phyloP scores from a whole-genome alignment of 768 basidiomycete genomes.

The Kwoniella shandongensis region DNA sequence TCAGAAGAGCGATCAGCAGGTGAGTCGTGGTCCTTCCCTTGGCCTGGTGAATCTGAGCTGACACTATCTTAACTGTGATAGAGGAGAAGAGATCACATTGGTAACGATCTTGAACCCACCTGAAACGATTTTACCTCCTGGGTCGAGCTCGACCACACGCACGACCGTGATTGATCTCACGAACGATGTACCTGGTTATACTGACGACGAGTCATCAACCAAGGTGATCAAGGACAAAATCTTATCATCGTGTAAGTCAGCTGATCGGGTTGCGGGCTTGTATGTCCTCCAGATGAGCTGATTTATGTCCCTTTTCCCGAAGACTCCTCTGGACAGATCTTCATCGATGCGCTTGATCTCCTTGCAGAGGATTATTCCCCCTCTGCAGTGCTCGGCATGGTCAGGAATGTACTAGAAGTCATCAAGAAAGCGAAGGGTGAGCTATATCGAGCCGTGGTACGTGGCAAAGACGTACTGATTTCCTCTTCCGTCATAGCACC shows the following conservation, averaged over 20 bases:
- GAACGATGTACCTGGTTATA: constrained; percentile 26
- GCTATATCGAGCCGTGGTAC: not conserved
- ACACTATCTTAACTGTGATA: not conserved
- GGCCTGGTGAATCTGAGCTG: not conserved
- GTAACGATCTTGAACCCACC: constrained; percentile 34
- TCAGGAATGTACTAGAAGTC: constrained; percentile 25
- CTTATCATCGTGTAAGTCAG: constrained; percentile 23
- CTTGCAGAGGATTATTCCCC: constrained; percentile 44
- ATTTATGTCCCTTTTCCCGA: not conserved
- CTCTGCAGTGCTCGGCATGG: constrained; percentile 19
- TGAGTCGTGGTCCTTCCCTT: constrained; percentile 13
- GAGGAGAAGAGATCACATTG: constrained; percentile 21
- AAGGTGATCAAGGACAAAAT: constrained; percentile 9
- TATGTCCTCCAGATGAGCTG: constrained; percentile 5
- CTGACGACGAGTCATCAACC: constrained; percentile 2
- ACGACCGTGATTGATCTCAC: constrained; percentile 37
- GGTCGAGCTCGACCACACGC: not conserved
- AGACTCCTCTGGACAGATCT: constrained; percentile 36
- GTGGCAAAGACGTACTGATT: not conserved
- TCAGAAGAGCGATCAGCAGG: constrained; percentile 30
- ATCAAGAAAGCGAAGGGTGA: constrained; percentile 41
- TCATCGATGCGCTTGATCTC: constrained; percentile 45
- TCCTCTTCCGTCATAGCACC: constrained; percentile 27
- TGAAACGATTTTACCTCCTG: constrained; percentile 15
- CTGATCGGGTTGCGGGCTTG: not conserved